phyloP scores from a whole-genome alignment of 2,329 filamentous ascomycete species.

The Chaetomium olivaceum region DNA sequence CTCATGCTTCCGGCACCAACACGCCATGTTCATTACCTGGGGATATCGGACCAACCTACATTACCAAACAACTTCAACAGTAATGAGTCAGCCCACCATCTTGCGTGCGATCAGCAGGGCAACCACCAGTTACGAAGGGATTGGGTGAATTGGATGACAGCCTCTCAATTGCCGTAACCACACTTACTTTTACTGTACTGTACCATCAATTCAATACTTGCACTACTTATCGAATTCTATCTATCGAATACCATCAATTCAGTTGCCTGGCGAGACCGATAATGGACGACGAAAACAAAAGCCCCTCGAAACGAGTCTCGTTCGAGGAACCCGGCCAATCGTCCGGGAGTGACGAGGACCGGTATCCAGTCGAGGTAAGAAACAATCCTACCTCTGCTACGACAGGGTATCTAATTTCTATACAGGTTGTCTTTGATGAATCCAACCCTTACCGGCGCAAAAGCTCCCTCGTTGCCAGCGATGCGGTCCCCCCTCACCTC shows the following conservation, averaged over 20 bases:
- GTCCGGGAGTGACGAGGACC: conserved; percentile 54
- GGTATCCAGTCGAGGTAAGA: conserved; percentile 52
- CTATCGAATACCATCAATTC: background rate
- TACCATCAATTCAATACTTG: background rate
- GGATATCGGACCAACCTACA: background rate
- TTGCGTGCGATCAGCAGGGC: background rate
- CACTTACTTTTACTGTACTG: background rate
- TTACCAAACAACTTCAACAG: background rate
- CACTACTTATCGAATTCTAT: background rate
- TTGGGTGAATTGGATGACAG: background rate
- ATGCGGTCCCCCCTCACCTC: conserved; percentile 44
- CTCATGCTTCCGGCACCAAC: background rate
- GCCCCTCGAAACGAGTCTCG: conserved; percentile 6
- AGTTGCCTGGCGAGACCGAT: background rate
- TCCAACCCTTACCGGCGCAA: conserved; percentile 64
- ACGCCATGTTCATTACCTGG: background rate
- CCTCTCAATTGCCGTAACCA: background rate
- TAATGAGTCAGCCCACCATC: conserved; percentile 10
- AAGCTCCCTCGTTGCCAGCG: conserved; percentile 61
- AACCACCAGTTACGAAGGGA: background rate
- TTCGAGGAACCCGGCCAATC: conserved; percentile 40
- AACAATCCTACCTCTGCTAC: background rate
- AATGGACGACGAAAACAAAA: background rate
- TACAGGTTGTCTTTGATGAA: conserved; percentile 62
- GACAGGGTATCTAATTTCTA: background rate